Conservation (phyloP, 2,329 filamentous ascomycete species). For the Epichloe sp. region DNA sequence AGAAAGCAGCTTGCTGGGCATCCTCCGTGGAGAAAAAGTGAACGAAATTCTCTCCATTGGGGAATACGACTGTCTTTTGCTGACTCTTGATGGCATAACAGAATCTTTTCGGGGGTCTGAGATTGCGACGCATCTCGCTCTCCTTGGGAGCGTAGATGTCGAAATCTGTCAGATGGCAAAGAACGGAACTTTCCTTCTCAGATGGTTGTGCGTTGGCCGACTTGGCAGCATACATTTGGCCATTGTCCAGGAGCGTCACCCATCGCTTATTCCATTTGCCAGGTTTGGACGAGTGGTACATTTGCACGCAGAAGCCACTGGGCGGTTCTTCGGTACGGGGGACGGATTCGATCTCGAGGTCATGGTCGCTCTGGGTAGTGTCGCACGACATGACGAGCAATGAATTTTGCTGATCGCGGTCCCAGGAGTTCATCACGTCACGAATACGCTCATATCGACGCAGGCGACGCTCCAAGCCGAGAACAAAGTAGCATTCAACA, state of each 20-base stretch:
- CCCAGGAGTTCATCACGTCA: constrained; percentile 89
- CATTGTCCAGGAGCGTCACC: constrained; percentile 59
- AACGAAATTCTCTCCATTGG: constrained; percentile 72
- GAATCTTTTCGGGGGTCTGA: constrained; percentile 78
- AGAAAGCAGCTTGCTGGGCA: constrained; percentile 47
- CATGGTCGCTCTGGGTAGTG: constrained; percentile 37
- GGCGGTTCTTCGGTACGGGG: constrained; percentile 43
- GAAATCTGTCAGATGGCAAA: constrained; percentile 84
- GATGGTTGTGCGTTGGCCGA: constrained; percentile 44
- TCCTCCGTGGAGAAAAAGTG: constrained; percentile 87
- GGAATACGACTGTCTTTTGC: constrained; percentile 73
- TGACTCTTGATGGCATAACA: constrained; percentile 89
- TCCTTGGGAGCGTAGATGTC: constrained; percentile 74
- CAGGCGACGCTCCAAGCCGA: constrained; percentile 70
- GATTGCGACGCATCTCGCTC: constrained; percentile 51
- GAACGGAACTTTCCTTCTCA: constrained; percentile 53
- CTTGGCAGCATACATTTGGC: constrained; percentile 61
- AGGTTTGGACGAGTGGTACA: constrained; percentile 70
- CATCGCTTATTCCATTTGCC: constrained; percentile 84
- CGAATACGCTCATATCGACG: constrained; percentile 77
- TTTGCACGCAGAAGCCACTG: constrained; percentile 50
- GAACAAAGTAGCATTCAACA: constrained; percentile 59
- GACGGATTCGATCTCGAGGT: constrained; percentile 54
- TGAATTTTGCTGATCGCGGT: constrained; percentile 63
- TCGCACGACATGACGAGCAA: constrained; percentile 54